Evolutionary conservation across 2,329 filamentous ascomycete species (phyloP), one percentile per base, ranked within the genome.

Genomic region (Alternaria conjuncta): DNA sequence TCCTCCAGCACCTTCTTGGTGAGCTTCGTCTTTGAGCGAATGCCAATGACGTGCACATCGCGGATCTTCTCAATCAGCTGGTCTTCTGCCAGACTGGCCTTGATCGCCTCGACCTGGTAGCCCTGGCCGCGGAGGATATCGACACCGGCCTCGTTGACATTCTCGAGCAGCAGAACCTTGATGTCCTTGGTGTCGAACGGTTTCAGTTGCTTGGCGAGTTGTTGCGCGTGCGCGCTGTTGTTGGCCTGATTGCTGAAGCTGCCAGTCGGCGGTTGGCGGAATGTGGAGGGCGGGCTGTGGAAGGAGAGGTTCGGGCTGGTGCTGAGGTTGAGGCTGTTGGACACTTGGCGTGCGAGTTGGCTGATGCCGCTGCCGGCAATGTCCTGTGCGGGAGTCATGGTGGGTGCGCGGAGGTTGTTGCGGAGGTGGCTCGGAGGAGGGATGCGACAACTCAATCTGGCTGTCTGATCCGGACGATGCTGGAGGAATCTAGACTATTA

Each of bases 21-120:
- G 78, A 99, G 88, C 84, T 96, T 97, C 32, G 96, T 99, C 86
- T 99, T 99, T 63, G 95, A 98, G 69, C 96, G 92, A 75, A 99
- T 98, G 70, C 96, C 96, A 78, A 99, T 96, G 75, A 98, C 96
- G 78, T 99, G 96, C 26, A 97, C 92, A 79, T 97, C 92, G 65
- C 93, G 97, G 78, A 99, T 99, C 87, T 97, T 99, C 84, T 97
- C 91, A 79, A 99, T 97, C 74, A 99, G 88, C 83, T 98, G 87
- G 72, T 96, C 93, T 79, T 99, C 96, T 0, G 93, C 90, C 60
- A 99, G 84, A 32, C 94, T 97, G 68, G 89, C 90, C 85, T 97
- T 99, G 69, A 95, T 83, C 54, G 89, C 88, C 82, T 99, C 96
- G 32, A 99, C 96, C 82, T 99, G 96, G 81, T 99, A 99, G 63